Evolutionary conservation across 805 yeast species (phyloP).

Genomic region (Saturnispora besseyi): DNA sequence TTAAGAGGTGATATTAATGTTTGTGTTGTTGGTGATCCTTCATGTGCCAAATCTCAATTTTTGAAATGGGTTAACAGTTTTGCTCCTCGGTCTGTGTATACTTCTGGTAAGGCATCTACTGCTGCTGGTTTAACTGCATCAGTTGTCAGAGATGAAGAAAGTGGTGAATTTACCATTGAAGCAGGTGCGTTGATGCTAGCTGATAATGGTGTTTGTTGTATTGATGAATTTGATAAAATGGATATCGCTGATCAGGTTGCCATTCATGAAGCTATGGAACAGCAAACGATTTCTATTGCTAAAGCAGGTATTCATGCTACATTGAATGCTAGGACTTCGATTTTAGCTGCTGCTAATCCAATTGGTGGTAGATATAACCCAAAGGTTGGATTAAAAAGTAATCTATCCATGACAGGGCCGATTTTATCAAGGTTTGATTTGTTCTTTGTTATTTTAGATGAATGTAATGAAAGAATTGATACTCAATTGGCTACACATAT

Average conservation of each 20-base stretch:
- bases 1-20: conserved; percentile 94
- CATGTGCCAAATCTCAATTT: conserved; percentile 94
- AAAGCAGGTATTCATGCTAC: conserved; percentile 99
- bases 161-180: conserved; percentile 93
- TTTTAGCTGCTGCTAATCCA: conserved; percentile 98
- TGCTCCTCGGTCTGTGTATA: conserved; percentile 89
- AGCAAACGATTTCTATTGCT: conserved; percentile 96
- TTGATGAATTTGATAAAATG: conserved; percentile 98
- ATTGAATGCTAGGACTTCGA: conserved; percentile 90
- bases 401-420: conserved; percentile 93
- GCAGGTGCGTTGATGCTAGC: conserved; percentile 99
- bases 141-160: conserved; percentile 93
- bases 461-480: conserved; percentile 85
- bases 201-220: conserved; percentile 96
- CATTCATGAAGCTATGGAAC: conserved; percentile 99
- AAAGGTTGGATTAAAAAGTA: conserved; percentile 72
- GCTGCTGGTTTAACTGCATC: conserved; percentile 99
- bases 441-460: conserved; percentile 90
- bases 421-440: conserved; percentile 97
- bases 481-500: conserved; percentile 87
- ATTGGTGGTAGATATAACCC: conserved; percentile 94
- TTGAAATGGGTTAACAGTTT: conserved; percentile 86
- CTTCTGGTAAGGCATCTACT: conserved; percentile 96
- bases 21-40: conserved; percentile 96
- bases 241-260: conserved; percentile 93